Evolutionary conservation across 805 yeast species (phyloP), one percentile per base, ranked within the genome.

Genomic region (Lachancea waltii): DNA sequence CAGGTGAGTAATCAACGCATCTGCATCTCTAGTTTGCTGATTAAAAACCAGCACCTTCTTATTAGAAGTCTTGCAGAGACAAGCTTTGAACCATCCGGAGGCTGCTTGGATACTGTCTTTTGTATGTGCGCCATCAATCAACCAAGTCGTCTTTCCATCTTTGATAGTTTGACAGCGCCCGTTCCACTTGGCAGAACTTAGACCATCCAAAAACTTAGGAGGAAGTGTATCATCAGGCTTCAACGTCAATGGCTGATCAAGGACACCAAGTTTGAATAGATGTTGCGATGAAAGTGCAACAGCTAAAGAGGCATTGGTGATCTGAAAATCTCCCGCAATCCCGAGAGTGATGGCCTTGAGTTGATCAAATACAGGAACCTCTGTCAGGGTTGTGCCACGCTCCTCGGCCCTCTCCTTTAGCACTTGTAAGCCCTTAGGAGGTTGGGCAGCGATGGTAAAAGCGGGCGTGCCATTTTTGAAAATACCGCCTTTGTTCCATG

Each of bases 401-500:
- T 89, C 97, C 0, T 30, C 38, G 0, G 97, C 95, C 46, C 96
- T 70, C 16, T 74, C 68, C 42, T 67, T 50, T 26, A 92, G 65
- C 1, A 79, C 73, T 18, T 69, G 64, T 40, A 80, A 60, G 0
- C 81, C 81, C 9, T 66, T 68, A 21, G 65, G 68, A 1, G 76
- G 71, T 52, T 76, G 82, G 38, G 73, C 74, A 10, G 68, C 63
- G 1, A 83, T 85, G 2, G 82, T 70, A 44, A 78, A 73, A 1
- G 95, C 95, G 3, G 78, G 75, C 1, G 76, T 66, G 4, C 70
- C 75, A 2, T 58, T 43, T 53, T 92, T 92, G 65, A 81, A 85
- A 32, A 92, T 94, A 0, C 98, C 99, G 15, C 89, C 81, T 62
- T 92, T 92, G 63, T 92, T 90, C 95, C 96, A 86, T 2, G 97